Base-by-base conservation (phyloP, 2,329 filamentous ascomycete genomes). In the Calonectria crousiana region DNA sequence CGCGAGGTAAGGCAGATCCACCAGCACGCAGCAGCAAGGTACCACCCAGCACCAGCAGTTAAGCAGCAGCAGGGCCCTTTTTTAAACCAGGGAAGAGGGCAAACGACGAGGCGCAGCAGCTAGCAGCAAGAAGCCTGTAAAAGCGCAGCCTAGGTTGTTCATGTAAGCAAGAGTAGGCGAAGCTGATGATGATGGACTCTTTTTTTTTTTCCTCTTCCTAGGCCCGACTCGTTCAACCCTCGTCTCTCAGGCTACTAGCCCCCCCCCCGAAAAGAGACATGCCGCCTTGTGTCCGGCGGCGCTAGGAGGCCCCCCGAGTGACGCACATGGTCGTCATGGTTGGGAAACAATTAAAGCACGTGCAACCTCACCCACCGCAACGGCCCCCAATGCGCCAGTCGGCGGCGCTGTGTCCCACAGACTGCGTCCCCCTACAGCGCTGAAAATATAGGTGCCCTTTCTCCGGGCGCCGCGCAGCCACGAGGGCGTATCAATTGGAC, bases 271-370 rank as follows among this genome's bases (percentile, higher is more conserved):
- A 47, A 62, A 62, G 34, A 62, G 56, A 62, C 14, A 28, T 65
- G 30, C 38, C 26, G 60, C 60, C 60, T 14, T 32, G 36, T 58
- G 47, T 34, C 49, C 32, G 14, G 41, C 30, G 26, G 49, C 38
- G 23, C 52, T 28, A 28, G 38, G 26, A 41, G 34, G 34, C 36
- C 36, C 34, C 41, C 28, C 32, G 58, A 76, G 78, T 83, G 81
- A 82, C 81, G 81, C 80, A 82, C 81, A 82, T 82, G 81, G 77
- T 73, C 77, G 79, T 81, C 81, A 81, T 81, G 76, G 78, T 79
- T 77, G 77, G 78, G 75, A 72, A 69, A 62, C 13, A 30, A 10
- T 58, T 32, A 67, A 75, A 73, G 73, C 78, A 78, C 74, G 79
- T 79, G 78, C 78, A 74, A 32, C 34, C 36, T 6, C 65, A 20